A percentile compares a stretch with the other conserved stretches of the same genome.
Evolutionary conservation across 306 rosid species (phyloP).

Genomic region (Lotus japonicus): DNA sequence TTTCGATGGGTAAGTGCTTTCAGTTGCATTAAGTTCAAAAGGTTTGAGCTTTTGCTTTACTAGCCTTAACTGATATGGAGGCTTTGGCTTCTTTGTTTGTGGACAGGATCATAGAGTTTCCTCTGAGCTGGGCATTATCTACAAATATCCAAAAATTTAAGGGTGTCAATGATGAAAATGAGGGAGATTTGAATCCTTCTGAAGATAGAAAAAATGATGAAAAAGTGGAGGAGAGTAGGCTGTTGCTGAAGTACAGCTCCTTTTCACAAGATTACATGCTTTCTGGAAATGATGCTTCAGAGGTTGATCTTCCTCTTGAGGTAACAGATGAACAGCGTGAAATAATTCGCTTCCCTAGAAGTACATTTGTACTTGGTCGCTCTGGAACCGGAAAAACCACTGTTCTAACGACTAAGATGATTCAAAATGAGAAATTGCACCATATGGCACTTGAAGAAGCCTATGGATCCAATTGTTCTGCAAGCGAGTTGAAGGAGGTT

Average conservation of each 20-base stretch:
- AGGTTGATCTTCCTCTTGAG: slow-evolving; percentile 53
- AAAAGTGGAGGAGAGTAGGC: slow-evolving; percentile 51
- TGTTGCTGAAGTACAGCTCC: slow-evolving; percentile 61
- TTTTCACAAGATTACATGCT: slow-evolving; percentile 37
- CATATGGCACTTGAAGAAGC: slow-evolving; percentile 19
- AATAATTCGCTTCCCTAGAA: slow-evolving; percentile 34
- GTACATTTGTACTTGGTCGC: slow-evolving; percentile 60
- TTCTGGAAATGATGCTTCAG: slow-evolving; percentile 29
- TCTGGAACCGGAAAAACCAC: slow-evolving; percentile 83
- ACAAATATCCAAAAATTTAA: slow-evolving; percentile 24
- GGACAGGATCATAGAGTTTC: slow-evolving; percentile 37
- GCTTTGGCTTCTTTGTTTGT: background rate
- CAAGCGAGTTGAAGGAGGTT: background rate
- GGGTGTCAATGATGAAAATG: slow-evolving; percentile 9
- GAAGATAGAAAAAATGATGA: slow-evolving; percentile 35
- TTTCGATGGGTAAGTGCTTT: slow-evolving; percentile 33
- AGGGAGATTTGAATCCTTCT: background rate
- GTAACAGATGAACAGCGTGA: slow-evolving; percentile 46
- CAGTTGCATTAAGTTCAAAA: background rate
- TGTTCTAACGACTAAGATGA: slow-evolving; percentile 52
- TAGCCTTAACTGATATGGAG: background rate
- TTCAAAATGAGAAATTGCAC: slow-evolving; percentile 43
- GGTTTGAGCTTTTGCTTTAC: background rate
- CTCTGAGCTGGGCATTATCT: slow-evolving; percentile 39
- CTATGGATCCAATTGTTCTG: background rate